Evolutionary conservation across 2,329 filamentous ascomycete genomes (phyloP).

Genomic region (Botrytis tulipae): DNA sequence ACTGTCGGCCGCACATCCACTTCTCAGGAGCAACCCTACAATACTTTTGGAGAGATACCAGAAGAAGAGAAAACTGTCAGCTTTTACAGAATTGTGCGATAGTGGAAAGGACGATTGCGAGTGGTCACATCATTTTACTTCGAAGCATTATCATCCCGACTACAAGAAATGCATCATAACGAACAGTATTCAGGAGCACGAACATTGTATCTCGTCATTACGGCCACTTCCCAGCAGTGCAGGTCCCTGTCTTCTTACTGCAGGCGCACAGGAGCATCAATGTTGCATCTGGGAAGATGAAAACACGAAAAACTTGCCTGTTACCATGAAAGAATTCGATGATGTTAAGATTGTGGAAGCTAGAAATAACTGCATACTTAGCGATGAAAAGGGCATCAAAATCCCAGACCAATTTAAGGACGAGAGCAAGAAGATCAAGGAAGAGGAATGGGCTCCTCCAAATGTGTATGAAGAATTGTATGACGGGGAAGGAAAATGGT

Average conservation of each 20-base stretch:
- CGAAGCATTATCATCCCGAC: constrained; percentile 6
- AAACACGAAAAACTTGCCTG: neutral
- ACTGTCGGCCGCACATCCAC: neutral
- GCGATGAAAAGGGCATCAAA: neutral
- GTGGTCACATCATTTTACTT: constrained; percentile 1
- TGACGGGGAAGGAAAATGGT: neutral
- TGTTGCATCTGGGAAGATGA: neutral
- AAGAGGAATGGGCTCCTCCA: neutral
- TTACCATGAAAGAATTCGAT: neutral
- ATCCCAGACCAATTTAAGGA: neutral
- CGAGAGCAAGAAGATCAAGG: neutral
- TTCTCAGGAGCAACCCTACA: neutral
- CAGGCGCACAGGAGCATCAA: neutral
- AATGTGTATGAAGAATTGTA: neutral
- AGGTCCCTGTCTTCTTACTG: neutral
- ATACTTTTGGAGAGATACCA: neutral
- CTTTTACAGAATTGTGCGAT: neutral
- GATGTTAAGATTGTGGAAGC: neutral
- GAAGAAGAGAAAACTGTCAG: neutral
- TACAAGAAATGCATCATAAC: neutral
- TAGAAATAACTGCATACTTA: neutral
- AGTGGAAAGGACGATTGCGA: neutral
- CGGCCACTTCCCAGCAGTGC: neutral
- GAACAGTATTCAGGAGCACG: neutral
- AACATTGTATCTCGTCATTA: constrained; percentile 13